phyloP scores from a whole-genome alignment of 495 filamentous ascomycete species.

The Penicillium argentinense region DNA sequence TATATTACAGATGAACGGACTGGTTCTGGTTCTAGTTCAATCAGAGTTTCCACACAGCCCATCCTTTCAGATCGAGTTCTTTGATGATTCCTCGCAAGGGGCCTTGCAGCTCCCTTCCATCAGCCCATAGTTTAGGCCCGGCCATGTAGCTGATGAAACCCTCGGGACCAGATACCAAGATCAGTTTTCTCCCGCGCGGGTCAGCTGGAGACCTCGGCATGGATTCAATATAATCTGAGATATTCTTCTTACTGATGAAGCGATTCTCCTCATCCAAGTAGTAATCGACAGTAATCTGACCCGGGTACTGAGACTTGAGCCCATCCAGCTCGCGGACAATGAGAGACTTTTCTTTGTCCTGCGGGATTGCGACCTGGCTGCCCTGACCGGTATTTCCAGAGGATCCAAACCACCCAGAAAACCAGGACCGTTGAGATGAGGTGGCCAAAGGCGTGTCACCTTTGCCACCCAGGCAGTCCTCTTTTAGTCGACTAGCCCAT shows the following conservation, averaged over 20 bases:
- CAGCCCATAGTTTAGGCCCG: conserved; percentile 71
- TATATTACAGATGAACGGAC: conserved; percentile 22
- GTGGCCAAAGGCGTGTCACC: conserved; percentile 28
- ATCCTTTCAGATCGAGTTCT: conserved; percentile 52
- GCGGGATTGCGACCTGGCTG: not conserved
- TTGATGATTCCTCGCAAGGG: conserved; percentile 55
- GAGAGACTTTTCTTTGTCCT: conserved; percentile 19
- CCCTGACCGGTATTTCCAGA: not conserved
- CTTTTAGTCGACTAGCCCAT: conserved; percentile 63
- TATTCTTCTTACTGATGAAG: conserved; percentile 55
- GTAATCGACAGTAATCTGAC: conserved; percentile 62
- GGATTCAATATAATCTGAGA: conserved; percentile 39
- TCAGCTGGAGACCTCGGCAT: conserved; percentile 11
- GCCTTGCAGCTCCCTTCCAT: conserved; percentile 72
- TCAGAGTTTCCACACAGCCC: conserved; percentile 65
- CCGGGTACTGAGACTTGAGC: conserved; percentile 54
- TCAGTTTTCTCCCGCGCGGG: conserved; percentile 49
- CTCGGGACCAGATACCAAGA: conserved; percentile 84
- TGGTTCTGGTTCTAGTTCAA: no score
- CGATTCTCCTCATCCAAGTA: conserved; percentile 75
- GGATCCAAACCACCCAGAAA: conserved; percentile 28
- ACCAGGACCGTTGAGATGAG: conserved; percentile 30
- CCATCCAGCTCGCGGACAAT: conserved; percentile 63
- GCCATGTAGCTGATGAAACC: conserved; percentile 82
- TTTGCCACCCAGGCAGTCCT: conserved; percentile 56